Evolutionary conservation across 2,329 filamentous ascomycete genomes (phyloP).

Genomic region (Xylaria sp.): DNA sequence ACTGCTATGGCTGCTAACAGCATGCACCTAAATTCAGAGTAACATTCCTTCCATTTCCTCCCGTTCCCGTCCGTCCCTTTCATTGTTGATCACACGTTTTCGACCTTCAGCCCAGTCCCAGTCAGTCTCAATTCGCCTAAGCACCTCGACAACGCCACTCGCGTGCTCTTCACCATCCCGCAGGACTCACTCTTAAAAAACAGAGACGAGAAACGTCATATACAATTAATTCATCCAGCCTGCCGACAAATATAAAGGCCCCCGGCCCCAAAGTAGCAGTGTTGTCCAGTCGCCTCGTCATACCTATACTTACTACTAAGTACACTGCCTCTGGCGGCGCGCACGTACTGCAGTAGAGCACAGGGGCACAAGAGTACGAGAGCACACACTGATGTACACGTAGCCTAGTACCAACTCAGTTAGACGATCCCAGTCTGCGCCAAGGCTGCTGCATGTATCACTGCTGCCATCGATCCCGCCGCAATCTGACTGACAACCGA

Average conservation of each 20-base stretch:
- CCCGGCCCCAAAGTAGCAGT: not conserved
- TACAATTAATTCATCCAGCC: too few relatives aligned
- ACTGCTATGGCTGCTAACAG: not conserved
- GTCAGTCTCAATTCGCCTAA: constrained; percentile 6
- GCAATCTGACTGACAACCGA: constrained; percentile 43
- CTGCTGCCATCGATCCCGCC: constrained; percentile 40
- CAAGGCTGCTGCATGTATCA: constrained; percentile 40
- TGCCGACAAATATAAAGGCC: not conserved
- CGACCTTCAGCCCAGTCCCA: not conserved
- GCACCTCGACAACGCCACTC: constrained; percentile 15
- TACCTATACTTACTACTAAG: too few relatives aligned
- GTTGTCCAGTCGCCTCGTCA: too few relatives aligned
- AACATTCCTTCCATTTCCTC: not conserved
- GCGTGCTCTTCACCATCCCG: not conserved
- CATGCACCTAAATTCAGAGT: not conserved
- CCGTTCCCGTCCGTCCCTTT: constrained; percentile 7
- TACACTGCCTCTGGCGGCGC: too few relatives aligned
- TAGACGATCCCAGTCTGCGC: constrained; percentile 41
- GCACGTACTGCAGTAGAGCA: too few relatives aligned
- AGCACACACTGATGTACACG: constrained; percentile 16
- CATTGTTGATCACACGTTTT: constrained; percentile 19
- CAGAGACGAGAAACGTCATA: not conserved
- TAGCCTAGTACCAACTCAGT: constrained; percentile 45
- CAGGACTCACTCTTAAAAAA: not conserved
- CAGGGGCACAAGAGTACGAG: too few relatives aligned